These are phyloP conservation scores for Lactuca sativa DNA, from an alignment of 129 eudicot genomes.

Conservation along the genomic window DNA sequence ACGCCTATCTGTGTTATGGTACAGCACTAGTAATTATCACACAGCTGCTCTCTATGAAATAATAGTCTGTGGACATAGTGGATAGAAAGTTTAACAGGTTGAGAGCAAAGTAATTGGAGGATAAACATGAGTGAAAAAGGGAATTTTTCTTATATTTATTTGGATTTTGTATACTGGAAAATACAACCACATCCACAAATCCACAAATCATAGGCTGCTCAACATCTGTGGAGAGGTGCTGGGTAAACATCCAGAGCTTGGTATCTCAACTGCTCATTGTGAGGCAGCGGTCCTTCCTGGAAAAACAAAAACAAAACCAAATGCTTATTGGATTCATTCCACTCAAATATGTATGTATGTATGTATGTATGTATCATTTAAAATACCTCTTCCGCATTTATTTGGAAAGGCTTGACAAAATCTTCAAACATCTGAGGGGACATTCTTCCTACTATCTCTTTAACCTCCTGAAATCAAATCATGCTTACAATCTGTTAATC, in stretches of 20 bases:
- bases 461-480: conserved; percentile 60
- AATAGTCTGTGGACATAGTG: no score
- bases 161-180: background rate
- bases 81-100: background rate
- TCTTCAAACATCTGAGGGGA: conserved; percentile 88
- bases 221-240: conserved; percentile 93
- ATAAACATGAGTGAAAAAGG: background rate
- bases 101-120: no score
- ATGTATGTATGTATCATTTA: background rate
- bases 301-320: conserved; percentile 12
- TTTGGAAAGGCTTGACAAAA: conserved; percentile 72
- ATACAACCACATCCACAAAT: background rate
- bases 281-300: conserved; percentile 83
- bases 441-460: conserved; percentile 52
- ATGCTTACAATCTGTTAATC: background rate
- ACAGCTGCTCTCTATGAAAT: no score
- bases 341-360: background rate
- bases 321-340: background rate
- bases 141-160: background rate
- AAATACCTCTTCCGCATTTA: conserved; percentile 59
- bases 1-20: no score
- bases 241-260: conserved; percentile 73
- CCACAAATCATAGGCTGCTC: background rate
- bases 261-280: conserved; percentile 53
- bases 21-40: no score